Conservation (phyloP, 139 green algal species). For the Gonium pectorale region DNA sequence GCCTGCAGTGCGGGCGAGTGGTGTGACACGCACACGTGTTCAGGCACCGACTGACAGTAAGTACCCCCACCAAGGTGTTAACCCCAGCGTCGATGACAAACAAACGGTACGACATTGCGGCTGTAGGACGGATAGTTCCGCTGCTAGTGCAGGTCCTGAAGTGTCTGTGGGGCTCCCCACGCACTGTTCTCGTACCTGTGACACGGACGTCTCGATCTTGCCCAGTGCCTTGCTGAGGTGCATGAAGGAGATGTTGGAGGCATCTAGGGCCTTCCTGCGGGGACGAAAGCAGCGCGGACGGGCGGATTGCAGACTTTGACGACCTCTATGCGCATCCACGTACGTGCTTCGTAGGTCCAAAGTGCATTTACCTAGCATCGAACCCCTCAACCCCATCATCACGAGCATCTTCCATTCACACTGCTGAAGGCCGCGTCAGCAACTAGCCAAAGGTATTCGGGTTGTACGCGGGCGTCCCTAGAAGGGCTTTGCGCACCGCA, state of each 20-base stretch:
- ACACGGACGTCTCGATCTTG: constrained; percentile 26
- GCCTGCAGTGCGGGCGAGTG: neutral
- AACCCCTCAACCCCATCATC: neutral
- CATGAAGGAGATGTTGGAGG: constrained; percentile 9
- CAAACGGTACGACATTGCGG: neutral
- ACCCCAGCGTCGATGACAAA: neutral
- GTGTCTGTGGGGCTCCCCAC: neutral
- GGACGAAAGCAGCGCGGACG: neutral
- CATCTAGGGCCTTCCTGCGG: constrained; percentile 1
- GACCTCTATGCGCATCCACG: neutral
- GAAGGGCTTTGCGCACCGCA: no score
- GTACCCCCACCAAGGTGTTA: neutral
- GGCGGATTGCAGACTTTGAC: neutral
- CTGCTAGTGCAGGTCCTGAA: neutral
- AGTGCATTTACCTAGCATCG: neutral
- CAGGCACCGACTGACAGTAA: neutral
- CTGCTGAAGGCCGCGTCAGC: no score
- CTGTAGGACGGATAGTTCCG: neutral
- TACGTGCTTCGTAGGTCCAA: neutral
- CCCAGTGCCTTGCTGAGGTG: constrained; percentile 38
- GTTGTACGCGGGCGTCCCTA: no score
- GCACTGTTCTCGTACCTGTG: neutral
- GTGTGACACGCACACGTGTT: neutral
- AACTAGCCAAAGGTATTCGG: no score
- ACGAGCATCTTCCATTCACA: no score